Conservation (phyloP, 768 basidiomycete species). For the Phanerochaete sordida region DNA sequence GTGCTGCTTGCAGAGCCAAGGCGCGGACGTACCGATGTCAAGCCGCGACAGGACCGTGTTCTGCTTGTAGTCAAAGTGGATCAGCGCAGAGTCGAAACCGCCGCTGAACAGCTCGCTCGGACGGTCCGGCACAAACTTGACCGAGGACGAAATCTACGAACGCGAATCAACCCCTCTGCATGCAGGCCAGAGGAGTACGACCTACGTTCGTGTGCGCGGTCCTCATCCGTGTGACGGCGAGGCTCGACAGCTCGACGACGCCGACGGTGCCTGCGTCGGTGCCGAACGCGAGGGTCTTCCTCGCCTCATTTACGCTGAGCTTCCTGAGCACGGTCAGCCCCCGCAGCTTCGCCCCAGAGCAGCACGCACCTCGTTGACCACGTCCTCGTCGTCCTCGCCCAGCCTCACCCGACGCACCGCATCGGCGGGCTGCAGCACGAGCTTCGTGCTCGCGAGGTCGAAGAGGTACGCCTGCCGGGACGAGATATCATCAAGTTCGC, state of each 20-base stretch:
- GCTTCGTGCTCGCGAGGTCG: slow-evolving; percentile 42
- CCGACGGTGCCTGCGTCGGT: slow-evolving; percentile 70
- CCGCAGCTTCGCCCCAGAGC: no score
- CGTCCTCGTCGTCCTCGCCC: slow-evolving; percentile 51
- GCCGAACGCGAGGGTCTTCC: slow-evolving; percentile 57
- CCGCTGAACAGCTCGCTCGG: slow-evolving; percentile 72
- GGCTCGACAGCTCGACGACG: slow-evolving; percentile 53
- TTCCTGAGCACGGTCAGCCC: slow-evolving; percentile 34
- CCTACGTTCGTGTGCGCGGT: slow-evolving; percentile 60
- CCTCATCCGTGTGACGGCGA: slow-evolving; percentile 52
- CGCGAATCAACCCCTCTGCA: neutral
- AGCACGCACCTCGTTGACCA: slow-evolving; percentile 61
- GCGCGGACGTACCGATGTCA: slow-evolving; percentile 53
- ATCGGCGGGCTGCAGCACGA: slow-evolving; percentile 53
- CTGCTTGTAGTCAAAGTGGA: slow-evolving; percentile 65
- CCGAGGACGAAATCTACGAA: slow-evolving; percentile 64
- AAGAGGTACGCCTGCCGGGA: slow-evolving; percentile 33
- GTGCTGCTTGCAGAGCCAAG: no score
- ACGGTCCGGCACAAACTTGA: slow-evolving; percentile 68
- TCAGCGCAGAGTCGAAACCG: slow-evolving; percentile 66
- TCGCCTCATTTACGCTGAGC: slow-evolving; percentile 59
- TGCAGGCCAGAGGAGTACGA: slow-evolving; percentile 3
- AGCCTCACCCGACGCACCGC: slow-evolving; percentile 38
- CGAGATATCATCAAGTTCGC: no score
- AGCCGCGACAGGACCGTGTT: slow-evolving; percentile 54